Evolutionary conservation across 208 protist species (phyloP), one percentile per base, ranked within the genome.

Genomic region (Crithidia bombi): DNA sequence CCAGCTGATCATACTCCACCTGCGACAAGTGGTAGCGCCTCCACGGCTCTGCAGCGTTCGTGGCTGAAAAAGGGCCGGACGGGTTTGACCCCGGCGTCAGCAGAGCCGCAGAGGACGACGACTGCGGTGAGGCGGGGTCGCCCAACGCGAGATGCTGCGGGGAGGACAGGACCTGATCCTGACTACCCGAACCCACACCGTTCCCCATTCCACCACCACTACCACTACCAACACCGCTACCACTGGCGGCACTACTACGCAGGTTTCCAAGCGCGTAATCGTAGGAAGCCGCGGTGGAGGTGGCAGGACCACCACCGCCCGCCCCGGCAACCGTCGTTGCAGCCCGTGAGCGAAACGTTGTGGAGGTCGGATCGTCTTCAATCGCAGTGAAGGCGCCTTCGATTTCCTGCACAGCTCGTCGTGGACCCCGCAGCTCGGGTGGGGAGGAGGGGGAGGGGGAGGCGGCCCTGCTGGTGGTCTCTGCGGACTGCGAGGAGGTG

Each of bases 1-100:
- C 81, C 21, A 93, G 83, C 28, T 92, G 79, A 55, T 96, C 88
- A 59, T 92, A 90, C 78, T 96, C 88, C 1, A 91, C 69, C 69
- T 92, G 91, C 17, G 73, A 61, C 15, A 93, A 73, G 26, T 73
- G 76, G 67, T 90, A 93, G 21, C 58, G 66, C 36, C 26, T 55
- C 90, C 87, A 92, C 7, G 80, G 87, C 23, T 65, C 52, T 1
- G 65, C 54, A 4, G 38, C 0, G 21, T 41, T 51, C 3, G 65
- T 26, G 11, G 57, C 28, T 14, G 59, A 38, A 14, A 50, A 7
- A 3, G 56, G 32, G 35, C 1, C 65, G 50, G 35, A 33, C 52
- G 32, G 72, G 62, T 44, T 81, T 65, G 56, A 85, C 61, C 0
- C 81, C 30, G 5, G 52, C 28, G 56, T 78, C 76, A 11, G 49